Evolutionary conservation across 441 rosid genomes (phyloP).

Genomic region (Metrosideros polymorpha): DNA sequence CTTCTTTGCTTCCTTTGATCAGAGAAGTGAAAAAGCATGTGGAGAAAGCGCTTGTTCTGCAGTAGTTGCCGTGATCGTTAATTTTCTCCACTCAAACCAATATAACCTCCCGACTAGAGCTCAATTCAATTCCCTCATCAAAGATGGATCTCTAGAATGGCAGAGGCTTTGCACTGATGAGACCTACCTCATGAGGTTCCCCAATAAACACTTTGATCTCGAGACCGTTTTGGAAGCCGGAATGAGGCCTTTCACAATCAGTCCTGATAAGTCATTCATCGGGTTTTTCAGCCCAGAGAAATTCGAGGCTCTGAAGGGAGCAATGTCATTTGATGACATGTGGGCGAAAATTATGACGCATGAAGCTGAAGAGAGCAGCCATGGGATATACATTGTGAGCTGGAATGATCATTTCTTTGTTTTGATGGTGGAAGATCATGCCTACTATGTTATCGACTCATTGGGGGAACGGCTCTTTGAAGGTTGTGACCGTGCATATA

Average conservation of each 20-base stretch:
- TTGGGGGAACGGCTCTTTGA: slow-evolving; percentile 59
- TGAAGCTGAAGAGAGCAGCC: background rate
- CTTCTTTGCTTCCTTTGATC: slow-evolving; percentile 61
- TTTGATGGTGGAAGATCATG: slow-evolving; percentile 32
- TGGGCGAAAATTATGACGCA: slow-evolving; percentile 26
- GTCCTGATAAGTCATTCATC: slow-evolving; percentile 27
- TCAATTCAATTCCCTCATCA: slow-evolving; percentile 42
- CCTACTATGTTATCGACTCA: slow-evolving; percentile 46
- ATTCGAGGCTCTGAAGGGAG: slow-evolving; percentile 28
- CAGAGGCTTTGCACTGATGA: slow-evolving; percentile 29
- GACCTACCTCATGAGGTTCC: slow-evolving; percentile 18
- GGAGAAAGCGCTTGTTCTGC: slow-evolving; percentile 65
- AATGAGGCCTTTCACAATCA: slow-evolving; percentile 23
- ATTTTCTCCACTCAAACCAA: slow-evolving; percentile 42
- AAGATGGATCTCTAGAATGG: slow-evolving; percentile 52
- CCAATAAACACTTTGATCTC: slow-evolving; percentile 53
- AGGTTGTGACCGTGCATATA: slow-evolving; percentile 61
- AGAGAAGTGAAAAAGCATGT: slow-evolving; percentile 42
- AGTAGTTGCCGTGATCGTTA: slow-evolving; percentile 34
- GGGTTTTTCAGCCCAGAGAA: slow-evolving; percentile 52
- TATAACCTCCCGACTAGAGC: slow-evolving; percentile 28
- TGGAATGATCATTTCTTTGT: slow-evolving; percentile 88
- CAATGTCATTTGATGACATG: slow-evolving; percentile 54
- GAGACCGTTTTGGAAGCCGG: slow-evolving; percentile 38
- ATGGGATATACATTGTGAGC: slow-evolving; percentile 42